Evolutionary conservation across 2,329 filamentous ascomycete genomes (phyloP).

Genomic region (Epichloe gansuensis): DNA sequence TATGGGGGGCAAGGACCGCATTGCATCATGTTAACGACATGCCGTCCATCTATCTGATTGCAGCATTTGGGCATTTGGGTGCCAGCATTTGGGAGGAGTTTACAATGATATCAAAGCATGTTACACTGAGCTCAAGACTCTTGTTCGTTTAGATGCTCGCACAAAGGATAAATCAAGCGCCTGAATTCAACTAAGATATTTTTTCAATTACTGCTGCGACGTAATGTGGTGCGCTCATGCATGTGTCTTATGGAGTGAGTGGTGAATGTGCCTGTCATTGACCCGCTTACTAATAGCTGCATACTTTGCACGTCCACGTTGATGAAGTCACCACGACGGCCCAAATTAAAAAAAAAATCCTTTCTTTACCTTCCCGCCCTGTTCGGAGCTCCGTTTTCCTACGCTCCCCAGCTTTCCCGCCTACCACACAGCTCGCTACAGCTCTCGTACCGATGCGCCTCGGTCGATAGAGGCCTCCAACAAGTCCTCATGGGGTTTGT

Average conservation of each 20-base stretch:
- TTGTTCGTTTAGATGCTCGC: not conserved
- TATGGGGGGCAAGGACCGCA: not conserved
- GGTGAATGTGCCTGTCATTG: not conserved
- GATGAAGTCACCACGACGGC: not conserved
- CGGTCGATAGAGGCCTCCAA: conserved; percentile 13
- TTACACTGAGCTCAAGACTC: not conserved
- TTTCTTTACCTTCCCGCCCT: not conserved
- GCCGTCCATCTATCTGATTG: not conserved
- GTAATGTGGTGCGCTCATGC: not conserved
- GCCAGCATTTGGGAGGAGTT: not conserved
- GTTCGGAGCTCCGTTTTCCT: no score
- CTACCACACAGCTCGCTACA: not conserved
- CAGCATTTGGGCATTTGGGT: not conserved
- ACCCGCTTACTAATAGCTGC: not conserved
- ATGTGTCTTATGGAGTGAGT: not conserved
- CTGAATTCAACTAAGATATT: not conserved
- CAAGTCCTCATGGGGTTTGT: conserved; percentile 41
- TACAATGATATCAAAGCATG: not conserved
- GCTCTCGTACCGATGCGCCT: conserved; percentile 12
- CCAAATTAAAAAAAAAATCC: not conserved
- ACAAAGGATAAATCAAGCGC: not conserved
- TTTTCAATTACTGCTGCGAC: not conserved
- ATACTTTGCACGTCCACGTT: not conserved
- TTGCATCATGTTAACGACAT: not conserved
- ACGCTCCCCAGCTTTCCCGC: not conserved